Evolutionary conservation across 495 filamentous ascomycete species (phyloP), one percentile per base, ranked within the genome.

Genomic region (Geopyxis carbonaria): DNA sequence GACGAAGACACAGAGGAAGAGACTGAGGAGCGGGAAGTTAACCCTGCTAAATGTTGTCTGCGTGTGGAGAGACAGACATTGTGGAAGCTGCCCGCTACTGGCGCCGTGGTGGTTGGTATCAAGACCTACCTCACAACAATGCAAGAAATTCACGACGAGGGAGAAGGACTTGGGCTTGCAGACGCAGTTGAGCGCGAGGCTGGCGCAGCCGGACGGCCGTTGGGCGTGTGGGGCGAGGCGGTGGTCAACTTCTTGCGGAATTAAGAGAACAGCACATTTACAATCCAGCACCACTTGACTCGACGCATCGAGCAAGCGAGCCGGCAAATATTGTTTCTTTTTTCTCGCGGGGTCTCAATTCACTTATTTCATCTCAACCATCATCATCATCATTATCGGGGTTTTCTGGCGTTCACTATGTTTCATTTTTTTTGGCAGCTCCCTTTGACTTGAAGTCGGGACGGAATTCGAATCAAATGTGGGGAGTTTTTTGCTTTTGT

Each of bases 121-220:
- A 81, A 87, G 59, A 89, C 79, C 7, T 89, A 85, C 57, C 53
- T 75, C 25, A 85, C 83, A 51, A 67, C 73, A 2, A 47, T 93
- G 1, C 46, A 49, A 11, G 63, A 77, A 13, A 65, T 93, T 43
- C 9, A 10, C 10, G 69, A 62, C 4, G 80, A 86, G 46, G 79
- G 78, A 0, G 52, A 67, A 2, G 73, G 71, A 0, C 65, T 72
- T 51, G 67, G 73, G 20, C 56, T 92, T 21, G 78, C 75, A 0
- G 55, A 60, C 11, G 80, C 79, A 0, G 76, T 87, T 51, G 78
- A 84, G 46, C 81, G 81, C 3, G 53, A 87, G 50, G 40, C 40
- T 5, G 43, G 42, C 13, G 44, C 43, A 15, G 43, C 51, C 40
- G 47, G 44, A 24, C 37, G 38, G 14, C 40, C 45, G 14, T 22